These are phyloP conservation scores for Benincasa hispida DNA, from an alignment of 306 rosid species.

Conservation along the genomic window DNA sequence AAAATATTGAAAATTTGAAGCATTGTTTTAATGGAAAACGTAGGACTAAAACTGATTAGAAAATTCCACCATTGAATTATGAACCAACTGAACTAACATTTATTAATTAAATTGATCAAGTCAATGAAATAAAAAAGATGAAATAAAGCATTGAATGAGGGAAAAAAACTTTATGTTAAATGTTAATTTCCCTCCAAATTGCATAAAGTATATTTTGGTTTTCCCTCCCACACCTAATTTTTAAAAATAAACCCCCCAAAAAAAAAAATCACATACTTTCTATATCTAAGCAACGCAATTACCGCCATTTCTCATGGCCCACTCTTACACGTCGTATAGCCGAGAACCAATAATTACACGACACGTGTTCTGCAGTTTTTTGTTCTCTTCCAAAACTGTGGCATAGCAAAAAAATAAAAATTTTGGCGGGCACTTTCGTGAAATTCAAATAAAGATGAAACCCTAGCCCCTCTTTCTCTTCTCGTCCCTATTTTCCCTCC, in stretches of 20 bases:
- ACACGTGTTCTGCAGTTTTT: constrained; percentile 23
- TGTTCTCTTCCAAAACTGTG: not conserved
- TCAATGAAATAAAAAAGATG: not conserved
- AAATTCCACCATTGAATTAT: too few relatives aligned
- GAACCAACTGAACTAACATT: too few relatives aligned
- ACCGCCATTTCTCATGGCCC: constrained; percentile 26
- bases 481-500: not conserved
- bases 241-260: not conserved
- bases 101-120: not conserved
- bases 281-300: constrained; percentile 17
- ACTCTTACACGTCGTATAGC: not conserved
- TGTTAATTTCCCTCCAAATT: constrained; percentile 5
- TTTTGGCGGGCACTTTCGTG: constrained; percentile 67
- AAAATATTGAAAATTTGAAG: too few relatives aligned
- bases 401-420: not conserved
- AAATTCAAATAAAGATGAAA: constrained; percentile 46
- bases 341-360: not conserved
- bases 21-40: too few relatives aligned
- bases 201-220: not conserved
- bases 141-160: not conserved
- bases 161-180: not conserved
- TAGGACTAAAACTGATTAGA: too few relatives aligned
- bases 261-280: not conserved
- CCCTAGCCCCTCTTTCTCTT: constrained; percentile 33
- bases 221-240: not conserved